phyloP scores from a whole-genome alignment of 106 monocot species.

The Apostasia shenzhenica region DNA sequence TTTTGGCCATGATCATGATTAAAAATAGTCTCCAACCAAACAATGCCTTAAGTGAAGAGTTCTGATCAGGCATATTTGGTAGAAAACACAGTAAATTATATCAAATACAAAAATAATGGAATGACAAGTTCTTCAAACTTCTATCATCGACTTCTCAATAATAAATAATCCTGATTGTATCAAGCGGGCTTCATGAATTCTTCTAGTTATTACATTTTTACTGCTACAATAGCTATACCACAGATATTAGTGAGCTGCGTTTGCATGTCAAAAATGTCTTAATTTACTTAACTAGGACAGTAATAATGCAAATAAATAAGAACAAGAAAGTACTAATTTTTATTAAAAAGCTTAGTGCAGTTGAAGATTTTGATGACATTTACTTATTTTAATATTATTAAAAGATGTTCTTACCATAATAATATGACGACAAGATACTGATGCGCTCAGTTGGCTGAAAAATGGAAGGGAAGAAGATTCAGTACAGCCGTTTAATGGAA shows the following conservation, averaged over 20 bases:
- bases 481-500: not conserved
- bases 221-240: not conserved
- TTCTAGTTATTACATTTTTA: no score
- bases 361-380: not conserved
- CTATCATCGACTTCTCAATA: no score
- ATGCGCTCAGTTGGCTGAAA: constrained; percentile 88
- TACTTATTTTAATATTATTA: not conserved
- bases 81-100: no score
- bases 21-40: no score
- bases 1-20: no score
- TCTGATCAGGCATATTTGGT: no score
- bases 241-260: no score
- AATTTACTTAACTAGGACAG: not conserved
- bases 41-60: no score
- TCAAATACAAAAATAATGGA: no score
- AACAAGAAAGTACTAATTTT: not conserved
- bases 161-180: no score
- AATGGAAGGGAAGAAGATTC: constrained; percentile 10
- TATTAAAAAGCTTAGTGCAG: not conserved
- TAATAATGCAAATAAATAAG: not conserved
- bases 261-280: not conserved
- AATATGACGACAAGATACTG: constrained; percentile 75
- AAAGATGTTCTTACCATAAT: constrained; percentile 65
- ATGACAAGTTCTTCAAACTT: no score
- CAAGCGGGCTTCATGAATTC: no score